Percentiles rank a stretch among this genome's conserved stretches.
These are phyloP conservation scores for Kurtzmaniella quercitrusa DNA, from an alignment of 1,139 yeast genomes.

Conservation along the genomic window DNA sequence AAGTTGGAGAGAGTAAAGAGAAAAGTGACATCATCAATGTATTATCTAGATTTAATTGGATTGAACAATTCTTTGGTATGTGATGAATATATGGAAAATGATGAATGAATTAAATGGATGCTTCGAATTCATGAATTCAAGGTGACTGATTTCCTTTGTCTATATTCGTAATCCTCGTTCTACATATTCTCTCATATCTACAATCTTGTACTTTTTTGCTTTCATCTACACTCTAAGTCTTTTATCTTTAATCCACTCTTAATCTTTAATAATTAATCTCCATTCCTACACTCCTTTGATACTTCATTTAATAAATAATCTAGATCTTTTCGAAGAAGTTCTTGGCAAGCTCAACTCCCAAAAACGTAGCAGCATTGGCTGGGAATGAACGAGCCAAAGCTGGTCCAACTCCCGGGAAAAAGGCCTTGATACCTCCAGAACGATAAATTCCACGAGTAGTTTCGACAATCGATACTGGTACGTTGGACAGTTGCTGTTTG, in stretches of 20 bases:
- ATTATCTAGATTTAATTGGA: too few relatives aligned
- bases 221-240: too few relatives aligned
- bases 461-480: slow-evolving; percentile 54
- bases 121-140: too few relatives aligned
- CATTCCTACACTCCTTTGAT: neutral
- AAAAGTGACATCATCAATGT: too few relatives aligned
- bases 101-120: too few relatives aligned
- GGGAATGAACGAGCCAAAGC: slow-evolving; percentile 95
- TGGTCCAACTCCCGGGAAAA: slow-evolving; percentile 97
- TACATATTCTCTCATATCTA: too few relatives aligned
- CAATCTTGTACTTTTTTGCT: too few relatives aligned
- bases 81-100: too few relatives aligned
- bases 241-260: neutral
- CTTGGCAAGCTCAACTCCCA: slow-evolving; percentile 90
- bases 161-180: too few relatives aligned
- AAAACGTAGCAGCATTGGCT: slow-evolving; percentile 95
- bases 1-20: too few relatives aligned
- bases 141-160: too few relatives aligned
- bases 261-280: neutral
- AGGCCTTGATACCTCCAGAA: slow-evolving; percentile 81
- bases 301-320: slow-evolving; percentile 2
- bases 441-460: slow-evolving; percentile 62
- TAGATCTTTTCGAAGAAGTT: slow-evolving; percentile 49
- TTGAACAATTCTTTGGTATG: too few relatives aligned
- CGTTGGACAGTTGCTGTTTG: slow-evolving; percentile 65